Percentiles rank a stretch among this genome's conserved stretches.
These are phyloP conservation scores for Coemansia aciculifera DNA, from an alignment of 192 early-diverging fungal species.

Conservation along the genomic window DNA sequence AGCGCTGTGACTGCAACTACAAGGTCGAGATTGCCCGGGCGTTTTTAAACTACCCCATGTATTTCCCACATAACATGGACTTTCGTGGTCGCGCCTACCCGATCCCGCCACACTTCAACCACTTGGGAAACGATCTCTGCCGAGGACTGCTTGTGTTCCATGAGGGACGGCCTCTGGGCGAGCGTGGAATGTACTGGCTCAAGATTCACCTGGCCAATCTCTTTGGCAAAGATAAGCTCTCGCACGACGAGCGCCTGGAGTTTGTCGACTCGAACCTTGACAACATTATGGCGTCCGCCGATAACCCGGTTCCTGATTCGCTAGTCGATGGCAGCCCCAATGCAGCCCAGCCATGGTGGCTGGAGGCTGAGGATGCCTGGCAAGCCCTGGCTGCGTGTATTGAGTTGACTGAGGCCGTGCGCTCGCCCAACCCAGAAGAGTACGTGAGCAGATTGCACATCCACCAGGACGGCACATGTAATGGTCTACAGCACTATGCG, in stretches of 20 bases:
- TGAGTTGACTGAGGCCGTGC: conserved; percentile 74
- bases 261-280: conserved; percentile 75
- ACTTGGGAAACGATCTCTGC: conserved; percentile 94
- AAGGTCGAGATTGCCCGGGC: conserved; percentile 92
- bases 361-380: conserved; percentile 88
- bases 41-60: conserved; percentile 84
- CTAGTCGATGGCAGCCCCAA: conserved; percentile 25
- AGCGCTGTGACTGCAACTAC: conserved; percentile 91
- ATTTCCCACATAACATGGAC: conserved; percentile 96
- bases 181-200: conserved; percentile 82
- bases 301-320: conserved; percentile 66
- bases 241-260: conserved; percentile 76
- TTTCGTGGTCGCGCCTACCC: conserved; percentile 98
- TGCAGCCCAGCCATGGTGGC: conserved; percentile 81
- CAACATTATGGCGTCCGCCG: conserved; percentile 81
- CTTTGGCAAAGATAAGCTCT: conserved; percentile 88
- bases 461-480: conserved; percentile 98
- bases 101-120: conserved; percentile 93
- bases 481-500: conserved; percentile 98
- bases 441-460: conserved; percentile 79
- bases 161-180: conserved; percentile 74
- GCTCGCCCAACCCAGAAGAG: conserved; percentile 68
- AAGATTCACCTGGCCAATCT: conserved; percentile 95
- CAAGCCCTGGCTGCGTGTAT: conserved; percentile 90
- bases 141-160: conserved; percentile 90